Evolutionary conservation across 2,329 filamentous ascomycete genomes (phyloP).

Genomic region (Lachnellula hyalina): DNA sequence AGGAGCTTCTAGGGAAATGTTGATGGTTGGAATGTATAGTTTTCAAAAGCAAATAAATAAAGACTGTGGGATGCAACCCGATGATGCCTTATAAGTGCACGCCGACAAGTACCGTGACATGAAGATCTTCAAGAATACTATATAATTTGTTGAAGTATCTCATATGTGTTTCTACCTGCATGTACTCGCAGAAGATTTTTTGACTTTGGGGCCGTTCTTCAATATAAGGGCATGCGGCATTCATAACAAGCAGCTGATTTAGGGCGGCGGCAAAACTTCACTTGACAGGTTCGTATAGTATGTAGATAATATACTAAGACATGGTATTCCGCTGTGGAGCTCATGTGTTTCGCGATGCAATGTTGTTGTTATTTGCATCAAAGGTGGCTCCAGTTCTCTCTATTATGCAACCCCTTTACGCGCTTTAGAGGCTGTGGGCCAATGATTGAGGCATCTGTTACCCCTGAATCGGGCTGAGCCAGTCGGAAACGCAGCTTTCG

Average conservation of each 20-base stretch:
- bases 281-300: neutral
- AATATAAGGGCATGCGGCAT: no score
- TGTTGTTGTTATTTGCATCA: conserved; percentile 16
- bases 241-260: no score
- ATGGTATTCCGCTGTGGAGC: neutral
- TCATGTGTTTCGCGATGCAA: conserved; percentile 1
- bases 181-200: no score
- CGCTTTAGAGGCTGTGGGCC: conserved; percentile 18
- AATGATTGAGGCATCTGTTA: conserved; percentile 10
- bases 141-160: no score
- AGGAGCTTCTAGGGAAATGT: conserved; percentile 53
- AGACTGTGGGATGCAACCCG: conserved; percentile 47
- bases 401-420: conserved; percentile 28
- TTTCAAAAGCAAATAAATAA: conserved; percentile 35
- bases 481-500: conserved; percentile 22
- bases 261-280: neutral
- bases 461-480: conserved; percentile 16
- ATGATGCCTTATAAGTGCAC: neutral
- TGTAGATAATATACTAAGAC: neutral
- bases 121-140: no score
- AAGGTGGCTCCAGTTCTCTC: neutral
- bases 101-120: no score
- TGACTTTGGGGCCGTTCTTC: no score
- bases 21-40: conserved; percentile 43
- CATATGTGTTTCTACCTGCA: no score